Base-by-base conservation (phyloP, 2,329 filamentous ascomycete species). In the Neopestalotiopsis sp. region DNA sequence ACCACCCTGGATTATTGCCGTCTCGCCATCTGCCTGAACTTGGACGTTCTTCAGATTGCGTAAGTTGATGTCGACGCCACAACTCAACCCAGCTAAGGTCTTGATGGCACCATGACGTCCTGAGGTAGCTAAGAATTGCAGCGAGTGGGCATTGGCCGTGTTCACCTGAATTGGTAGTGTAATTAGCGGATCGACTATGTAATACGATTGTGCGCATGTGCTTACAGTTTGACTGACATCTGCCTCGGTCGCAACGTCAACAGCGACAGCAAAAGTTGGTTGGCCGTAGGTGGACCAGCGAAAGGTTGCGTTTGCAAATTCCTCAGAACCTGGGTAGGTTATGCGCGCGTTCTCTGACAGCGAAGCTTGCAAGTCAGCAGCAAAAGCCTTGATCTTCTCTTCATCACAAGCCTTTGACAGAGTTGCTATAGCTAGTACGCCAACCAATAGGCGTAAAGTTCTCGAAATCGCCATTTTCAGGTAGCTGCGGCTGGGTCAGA, bases 71-170 rank as follows among this genome's bases (percentile, higher is more conserved):
- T 84, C 81, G 17, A 89, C 84, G 4, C 86, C 87, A 66, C 80
- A 76, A 4, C 83, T 73, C 80, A 88, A 84, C 42, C 75, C 80
- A 0, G 82, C 84, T 1, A 89, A 72, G 0, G 84, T 85, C 56
- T 80, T 85, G 61, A 86, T 79, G 2, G 84, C 78, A 3, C 86
- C 88, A 68, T 90, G 88, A 2, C 79, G 82, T 10, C 85, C 84
- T 72, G 86, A 87, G 73, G 80, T 84, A 0, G 85, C 83, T 2
- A 90, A 81, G 70, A 89, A 88, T 0, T 86, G 85, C 2, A 87
- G 67, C 1, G 79, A 72, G 59, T 81, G 76, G 52, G 78, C 72
- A 71, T 84, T 85, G 57, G 87, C 86, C 68, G 80, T 87, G 75
- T 81, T 79, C 56, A 86, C 80, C 83, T 85, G 14, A 7, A 52